Evolutionary conservation across 83 land plant genomes (phyloP), one percentile per base, ranked within the genome.

Genomic region (Picea abies): DNA sequence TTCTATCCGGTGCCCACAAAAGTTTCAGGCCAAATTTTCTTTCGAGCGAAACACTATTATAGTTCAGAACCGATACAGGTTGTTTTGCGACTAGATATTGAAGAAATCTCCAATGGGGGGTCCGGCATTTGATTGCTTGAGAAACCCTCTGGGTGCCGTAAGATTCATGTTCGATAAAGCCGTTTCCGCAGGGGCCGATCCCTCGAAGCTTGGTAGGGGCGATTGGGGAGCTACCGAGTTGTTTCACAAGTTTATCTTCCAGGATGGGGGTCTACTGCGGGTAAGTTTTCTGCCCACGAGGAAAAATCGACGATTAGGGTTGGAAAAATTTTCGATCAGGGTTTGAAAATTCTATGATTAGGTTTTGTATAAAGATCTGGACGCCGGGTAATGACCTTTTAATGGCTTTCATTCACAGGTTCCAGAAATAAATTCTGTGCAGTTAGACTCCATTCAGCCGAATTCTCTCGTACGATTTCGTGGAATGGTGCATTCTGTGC

Each of bases 401-500:
- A 26, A 32, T 75, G 78, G 41, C 7, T 35, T 17, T 75, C 22
- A 7, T 19, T 75, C 5, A 32, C 80, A 96, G 99, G 90, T 97
- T 39, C 99, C 98, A 11, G 80, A 93, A 70, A 90, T 97, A 52
- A 88, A 91, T 83, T 63, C 85, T 17, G 80, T 79, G 15, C 90
- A 37, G n/a, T 70, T 88, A 15, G 80, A 81, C 76, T 83, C 86
- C 83, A 66, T 97, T 81, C 89, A 88, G 82, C 90, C 92, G 3
- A 92, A 93, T 78, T 87, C 98, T 14, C 90, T 95, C 23, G 99
- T 97, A 26, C 89, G 98, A 0, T 97, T 88, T 60, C 87, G 98
- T 19, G 99, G 99, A 63, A 97, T 97, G 98, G 90, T 96, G 12
- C 99, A 97, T n/a, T n/a, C n/a, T n/a, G n/a, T n/a, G n/a, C n/a